Base-by-base conservation (phyloP, 192 early-diverging fungal species). In the Mortierella claussenii region DNA sequence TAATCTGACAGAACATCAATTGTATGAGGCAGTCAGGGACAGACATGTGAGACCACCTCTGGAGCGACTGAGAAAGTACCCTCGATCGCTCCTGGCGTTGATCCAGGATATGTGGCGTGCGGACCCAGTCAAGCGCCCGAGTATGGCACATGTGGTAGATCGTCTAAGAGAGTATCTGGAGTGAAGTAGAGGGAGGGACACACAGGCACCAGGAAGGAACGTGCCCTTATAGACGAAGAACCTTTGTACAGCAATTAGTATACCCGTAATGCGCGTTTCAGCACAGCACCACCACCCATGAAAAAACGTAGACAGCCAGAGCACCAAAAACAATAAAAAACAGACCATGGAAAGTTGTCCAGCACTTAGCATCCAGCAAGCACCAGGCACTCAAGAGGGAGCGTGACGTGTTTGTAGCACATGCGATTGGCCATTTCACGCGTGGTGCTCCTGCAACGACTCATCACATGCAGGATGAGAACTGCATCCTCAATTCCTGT, bases 61-160 rank as follows among this genome's bases (percentile, higher is more conserved):
- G 42, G 79, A 83, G 2, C 83, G 80, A 20, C 58, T 92, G 52
- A 78, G 70, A 34, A 83, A 82, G 33, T 90, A 89, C 48, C 91
- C 91, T 26, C 69, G 65, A 44, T 86, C 80, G 9, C 64, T 92
- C 28, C 42, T 92, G 21, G 62, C 75, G 32, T 81, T 92, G 42
- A 85, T 92, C 52, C 83, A 87, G 68, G 84, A 89, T 10, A 92
- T 92, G 91, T 92, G 91, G 91, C 81, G 82, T n/a, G 85, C 83
- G 47, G 79, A 86, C 45, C 84, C 89, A 20, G 74, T 44, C 9
- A 71, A 53, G 78, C 66, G 90, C 37, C 90, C 89, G 12, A 82
- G 88, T 15, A 92, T 92, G 90, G 85, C 82, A 4, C 78, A 85
- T 81, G 90, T 92, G 21, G 88, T 92, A 10, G 90, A 92, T 60